Percentiles rank a stretch among this genome's conserved stretches.
These are phyloP conservation scores for Brassica cretica DNA, from an alignment of 345 rosid genomes.

Conservation along the genomic window DNA sequence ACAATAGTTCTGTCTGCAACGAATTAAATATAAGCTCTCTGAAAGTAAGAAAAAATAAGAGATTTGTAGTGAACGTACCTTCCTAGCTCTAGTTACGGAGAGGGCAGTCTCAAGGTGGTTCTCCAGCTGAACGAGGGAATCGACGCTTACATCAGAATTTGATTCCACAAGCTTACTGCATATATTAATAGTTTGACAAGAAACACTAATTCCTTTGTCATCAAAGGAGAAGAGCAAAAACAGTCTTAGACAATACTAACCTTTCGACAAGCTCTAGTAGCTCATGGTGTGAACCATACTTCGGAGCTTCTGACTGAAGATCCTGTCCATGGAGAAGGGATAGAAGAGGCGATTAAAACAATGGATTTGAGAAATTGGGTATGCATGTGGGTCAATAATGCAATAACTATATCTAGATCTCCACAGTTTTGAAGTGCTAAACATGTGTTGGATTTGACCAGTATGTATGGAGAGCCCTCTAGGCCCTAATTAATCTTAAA, in stretches of 20 bases:
- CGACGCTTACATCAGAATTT: slow-evolving; percentile 21
- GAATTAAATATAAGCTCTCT: background rate
- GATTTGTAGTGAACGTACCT: slow-evolving; percentile 21
- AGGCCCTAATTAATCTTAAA: background rate
- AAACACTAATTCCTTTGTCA: slow-evolving; percentile 10
- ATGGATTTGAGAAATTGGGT: background rate
- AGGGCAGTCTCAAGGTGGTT: slow-evolving; percentile 35
- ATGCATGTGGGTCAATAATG: slow-evolving; percentile 7
- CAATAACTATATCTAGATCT: slow-evolving; percentile 9
- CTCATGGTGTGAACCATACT: slow-evolving; percentile 37
- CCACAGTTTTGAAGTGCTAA: background rate
- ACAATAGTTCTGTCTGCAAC: slow-evolving; percentile 35
- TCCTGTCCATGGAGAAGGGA: slow-evolving; percentile 24
- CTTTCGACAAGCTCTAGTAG: slow-evolving; percentile 36
- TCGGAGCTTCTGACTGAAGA: slow-evolving; percentile 25
- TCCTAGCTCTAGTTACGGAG: slow-evolving; percentile 36
- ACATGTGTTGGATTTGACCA: slow-evolving; percentile 8
- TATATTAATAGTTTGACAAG: slow-evolving; percentile 24
- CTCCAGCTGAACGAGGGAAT: slow-evolving; percentile 31
- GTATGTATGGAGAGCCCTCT: background rate
- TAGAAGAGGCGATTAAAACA: background rate
- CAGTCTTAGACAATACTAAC: slow-evolving; percentile 17
- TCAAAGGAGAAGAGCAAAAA: slow-evolving; percentile 9
- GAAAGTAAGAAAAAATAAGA: background rate
- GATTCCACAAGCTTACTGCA: slow-evolving; percentile 34